Evolutionary conservation across 495 filamentous ascomycete species (phyloP).

Genomic region (Aspergillus cavernicola): DNA sequence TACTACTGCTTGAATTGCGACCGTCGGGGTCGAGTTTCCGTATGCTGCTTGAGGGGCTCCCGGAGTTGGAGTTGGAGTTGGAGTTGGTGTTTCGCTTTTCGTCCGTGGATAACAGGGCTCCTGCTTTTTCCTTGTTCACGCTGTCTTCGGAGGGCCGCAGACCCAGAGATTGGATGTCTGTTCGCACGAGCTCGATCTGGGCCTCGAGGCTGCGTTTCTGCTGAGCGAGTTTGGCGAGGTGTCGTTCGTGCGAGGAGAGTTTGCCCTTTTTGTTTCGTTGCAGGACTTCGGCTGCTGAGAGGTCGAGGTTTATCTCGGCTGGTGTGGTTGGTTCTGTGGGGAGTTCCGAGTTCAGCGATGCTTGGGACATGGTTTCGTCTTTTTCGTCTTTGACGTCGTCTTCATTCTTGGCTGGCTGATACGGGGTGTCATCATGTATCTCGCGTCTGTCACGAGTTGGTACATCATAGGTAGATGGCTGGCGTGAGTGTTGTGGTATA

Average conservation of each 20-base stretch:
- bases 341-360: constrained; percentile 22
- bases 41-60: constrained; percentile 16
- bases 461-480: constrained; percentile 27
- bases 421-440: too few relatives aligned
- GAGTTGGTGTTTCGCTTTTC: constrained; percentile 10
- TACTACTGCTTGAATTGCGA: constrained; percentile 5
- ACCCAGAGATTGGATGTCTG: constrained; percentile 38
- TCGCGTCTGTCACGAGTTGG: too few relatives aligned
- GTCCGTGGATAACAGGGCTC: constrained; percentile 11
- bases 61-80: too few relatives aligned
- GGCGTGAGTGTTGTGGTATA: constrained; percentile 33
- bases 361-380: constrained; percentile 20
- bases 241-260: constrained; percentile 60
- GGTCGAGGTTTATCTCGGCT: constrained; percentile 20
- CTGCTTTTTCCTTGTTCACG: constrained; percentile 39
- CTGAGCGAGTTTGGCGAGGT: constrained; percentile 69
- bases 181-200: constrained; percentile 53
- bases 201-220: constrained; percentile 66
- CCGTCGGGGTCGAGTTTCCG: background rate
- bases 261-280: constrained; percentile 33
- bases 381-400: background rate
- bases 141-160: constrained; percentile 31
- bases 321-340: constrained; percentile 10
- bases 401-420: too few relatives aligned
- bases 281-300: constrained; percentile 24